phyloP scores from a whole-genome alignment of 2,329 filamentous ascomycete genomes.

The Aspergillus puulaauensis region DNA sequence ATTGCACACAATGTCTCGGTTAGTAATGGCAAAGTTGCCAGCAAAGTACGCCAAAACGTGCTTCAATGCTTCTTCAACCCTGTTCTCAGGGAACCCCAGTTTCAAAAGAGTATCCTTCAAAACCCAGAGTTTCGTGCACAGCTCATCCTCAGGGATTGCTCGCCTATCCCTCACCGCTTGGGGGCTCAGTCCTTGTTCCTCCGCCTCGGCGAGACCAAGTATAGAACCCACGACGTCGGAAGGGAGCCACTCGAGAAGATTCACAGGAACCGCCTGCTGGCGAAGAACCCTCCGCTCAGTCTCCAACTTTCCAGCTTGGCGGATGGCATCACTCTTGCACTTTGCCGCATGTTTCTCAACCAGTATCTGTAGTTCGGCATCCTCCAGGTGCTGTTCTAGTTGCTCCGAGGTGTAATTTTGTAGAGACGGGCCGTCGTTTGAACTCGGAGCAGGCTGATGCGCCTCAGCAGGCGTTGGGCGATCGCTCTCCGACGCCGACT shows the following conservation, averaged over 20 bases:
- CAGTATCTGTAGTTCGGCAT: constrained; percentile 82
- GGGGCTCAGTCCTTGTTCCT: constrained; percentile 39
- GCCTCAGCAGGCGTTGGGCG: constrained; percentile 22
- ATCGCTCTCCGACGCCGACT: constrained; percentile 32
- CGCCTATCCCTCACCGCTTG: constrained; percentile 35
- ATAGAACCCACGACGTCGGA: constrained; percentile 76
- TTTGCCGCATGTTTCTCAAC: constrained; percentile 82
- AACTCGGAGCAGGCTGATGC: constrained; percentile 11
- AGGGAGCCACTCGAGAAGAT: constrained; percentile 74
- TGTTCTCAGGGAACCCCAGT: constrained; percentile 65
- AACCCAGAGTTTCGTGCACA: constrained; percentile 79
- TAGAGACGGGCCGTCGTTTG: constrained; percentile 32
- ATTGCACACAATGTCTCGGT: constrained; percentile 74
- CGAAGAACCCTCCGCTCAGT: constrained; percentile 83
- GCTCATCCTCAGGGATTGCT: constrained; percentile 68
- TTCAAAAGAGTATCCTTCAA: constrained; percentile 70
- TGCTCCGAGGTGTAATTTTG: constrained; percentile 75
- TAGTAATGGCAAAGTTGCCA: constrained; percentile 53
- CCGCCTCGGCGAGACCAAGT: constrained; percentile 58
- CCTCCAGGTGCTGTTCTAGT: constrained; percentile 83
- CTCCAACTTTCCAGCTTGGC: constrained; percentile 75
- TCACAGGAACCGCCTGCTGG: constrained; percentile 73
- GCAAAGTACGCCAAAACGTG: constrained; percentile 67
- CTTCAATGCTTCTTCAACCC: constrained; percentile 63
- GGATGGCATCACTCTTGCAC: constrained; percentile 72